Evolutionary conservation across 345 rosid species (phyloP).

Genomic region (Luvunga scandens): DNA sequence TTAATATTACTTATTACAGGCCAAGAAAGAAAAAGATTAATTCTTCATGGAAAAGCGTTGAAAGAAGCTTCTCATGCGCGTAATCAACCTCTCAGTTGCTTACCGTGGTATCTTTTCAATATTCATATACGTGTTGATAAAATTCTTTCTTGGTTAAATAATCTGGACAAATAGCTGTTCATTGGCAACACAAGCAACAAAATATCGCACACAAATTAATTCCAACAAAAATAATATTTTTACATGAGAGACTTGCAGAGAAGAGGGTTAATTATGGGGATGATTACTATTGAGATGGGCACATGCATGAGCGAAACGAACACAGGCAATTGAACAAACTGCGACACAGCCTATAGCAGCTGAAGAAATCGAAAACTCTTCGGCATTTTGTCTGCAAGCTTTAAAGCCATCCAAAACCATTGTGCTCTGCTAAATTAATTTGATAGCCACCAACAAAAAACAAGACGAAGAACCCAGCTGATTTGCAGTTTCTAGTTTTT

Average conservation of each 20-base stretch:
- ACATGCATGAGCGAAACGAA: too few relatives aligned
- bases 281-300: too few relatives aligned
- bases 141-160: too few relatives aligned
- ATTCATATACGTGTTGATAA: not conserved
- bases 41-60: too few relatives aligned
- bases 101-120: not conserved
- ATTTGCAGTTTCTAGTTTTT: not conserved
- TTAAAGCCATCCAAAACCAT: not conserved
- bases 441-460: not conserved
- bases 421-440: not conserved
- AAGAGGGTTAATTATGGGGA: too few relatives aligned
- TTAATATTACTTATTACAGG: too few relatives aligned
- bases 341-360: not conserved
- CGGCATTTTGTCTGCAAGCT: not conserved
- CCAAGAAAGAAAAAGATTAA: too few relatives aligned
- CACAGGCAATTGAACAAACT: too few relatives aligned
- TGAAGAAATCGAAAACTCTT: not conserved
- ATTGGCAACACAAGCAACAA: too few relatives aligned
- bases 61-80: not conserved
- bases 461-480: not conserved
- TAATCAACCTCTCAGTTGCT: not conserved
- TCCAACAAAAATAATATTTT: too few relatives aligned
- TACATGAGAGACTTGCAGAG: too few relatives aligned
- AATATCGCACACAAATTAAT: too few relatives aligned
- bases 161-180: not conserved